Base-by-base conservation (phyloP, 108 stramenopile species). In the Bacterosira constricta region DNA sequence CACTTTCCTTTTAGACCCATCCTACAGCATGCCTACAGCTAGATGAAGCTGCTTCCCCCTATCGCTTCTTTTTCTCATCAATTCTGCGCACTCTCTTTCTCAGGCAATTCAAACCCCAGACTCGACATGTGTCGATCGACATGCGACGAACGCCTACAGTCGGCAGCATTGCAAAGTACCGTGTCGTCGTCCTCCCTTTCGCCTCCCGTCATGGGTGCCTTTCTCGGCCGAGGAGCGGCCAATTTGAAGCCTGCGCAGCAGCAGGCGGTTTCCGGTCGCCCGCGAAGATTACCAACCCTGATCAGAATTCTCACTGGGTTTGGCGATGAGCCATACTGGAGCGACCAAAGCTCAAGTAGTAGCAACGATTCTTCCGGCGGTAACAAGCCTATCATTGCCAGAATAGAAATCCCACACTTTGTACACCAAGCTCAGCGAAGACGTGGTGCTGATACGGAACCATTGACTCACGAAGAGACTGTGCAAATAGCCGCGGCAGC, bases 221-320 rank as follows among this genome's bases (percentile, higher is more conserved):
- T 67, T 29, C 49, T 55, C 1, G 17, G 36, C 31, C 46, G 41
- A 67, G 53, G 32, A 18, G 46, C 27, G 29, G n/a, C n/a, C n/a
- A 56, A 21, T n/a, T 34, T 32, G 15, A 56, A 62, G 61, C 61
- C 61, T 7, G 3, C 61, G 12, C 59, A 29, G 4, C 59, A 29
- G 4, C 59, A 39, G 41, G 30, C 26, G 39, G 29, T 23, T 42
- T 37, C 41, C 39, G 9, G 29, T 42, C 77, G 77, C 21, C 78
- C 78, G 0, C 57, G 70, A 54, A 71, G 78, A 66, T 44, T 79
- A 21, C 78, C 78, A 13, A 54, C 65, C 31, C 39, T 79, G 39
- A 79, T 79, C 57, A 79, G 72, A 72, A 71, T 79, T 39, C 71
- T 79, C 20, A 79, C 78, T 6, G 78, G 78, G 15, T 79, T 71